phyloP scores from a whole-genome alignment of 148 eudicot species.

The Hydrangea macrophylla region DNA sequence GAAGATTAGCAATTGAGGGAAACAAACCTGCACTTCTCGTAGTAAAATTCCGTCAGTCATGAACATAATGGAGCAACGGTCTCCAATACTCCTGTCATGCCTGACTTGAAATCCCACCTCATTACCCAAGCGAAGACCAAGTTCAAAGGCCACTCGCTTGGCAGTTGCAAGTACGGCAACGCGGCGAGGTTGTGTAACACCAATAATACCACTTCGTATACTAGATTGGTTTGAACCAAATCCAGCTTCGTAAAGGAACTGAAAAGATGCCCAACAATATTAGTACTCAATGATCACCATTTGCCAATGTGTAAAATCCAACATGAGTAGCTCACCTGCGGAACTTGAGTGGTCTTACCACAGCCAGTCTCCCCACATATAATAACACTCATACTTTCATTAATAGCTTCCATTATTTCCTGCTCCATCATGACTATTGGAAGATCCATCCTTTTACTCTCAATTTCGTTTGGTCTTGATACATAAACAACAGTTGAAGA shows the following conservation, averaged over 20 bases:
- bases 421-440: conserved; percentile 97
- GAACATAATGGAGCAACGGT: conserved; percentile 76
- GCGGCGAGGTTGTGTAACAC: conserved; percentile 96
- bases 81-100: conserved; percentile 73
- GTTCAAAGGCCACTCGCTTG: conserved; percentile 87
- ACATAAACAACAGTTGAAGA: conserved; percentile 69
- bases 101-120: conserved; percentile 97
- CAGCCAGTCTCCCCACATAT: conserved; percentile 94
- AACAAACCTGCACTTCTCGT: conserved; percentile 83
- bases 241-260: conserved; percentile 98
- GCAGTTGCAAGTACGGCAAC: conserved; percentile 96
- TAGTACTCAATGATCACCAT: conserved; percentile 13
- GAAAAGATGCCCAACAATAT: conserved; percentile 26
- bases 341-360: conserved; percentile 98
- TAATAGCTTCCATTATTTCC: conserved; percentile 97
- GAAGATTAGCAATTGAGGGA: conserved; percentile 1
- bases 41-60: conserved; percentile 99
- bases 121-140: conserved; percentile 72
- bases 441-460: conserved; percentile 61
- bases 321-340: conserved; percentile 51
- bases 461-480: conserved; percentile 75
- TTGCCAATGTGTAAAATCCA: not conserved
- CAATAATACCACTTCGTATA: conserved; percentile 68
- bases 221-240: conserved; percentile 57
- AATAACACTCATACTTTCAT: conserved; percentile 56